Conservation (phyloP, 257 asterid genomes). For the Phtheirospermum japonicum region DNA sequence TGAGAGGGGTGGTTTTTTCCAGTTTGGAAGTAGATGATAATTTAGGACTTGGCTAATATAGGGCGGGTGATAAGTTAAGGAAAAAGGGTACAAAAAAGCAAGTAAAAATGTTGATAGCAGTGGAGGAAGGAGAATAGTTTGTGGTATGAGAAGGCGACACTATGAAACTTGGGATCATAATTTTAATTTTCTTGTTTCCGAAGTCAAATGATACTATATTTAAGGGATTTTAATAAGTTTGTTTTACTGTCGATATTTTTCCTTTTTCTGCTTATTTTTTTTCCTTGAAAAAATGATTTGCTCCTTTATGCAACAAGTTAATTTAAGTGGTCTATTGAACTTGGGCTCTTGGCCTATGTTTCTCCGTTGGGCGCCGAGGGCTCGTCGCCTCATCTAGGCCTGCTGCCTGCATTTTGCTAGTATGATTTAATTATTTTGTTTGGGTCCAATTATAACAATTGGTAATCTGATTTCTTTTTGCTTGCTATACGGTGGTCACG, state of each 20-base stretch:
- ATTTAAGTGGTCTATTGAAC: too few species aligned
- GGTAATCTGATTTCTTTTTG: too few species aligned
- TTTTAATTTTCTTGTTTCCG: background rate
- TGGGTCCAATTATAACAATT: too few species aligned
- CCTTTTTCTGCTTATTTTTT: background rate
- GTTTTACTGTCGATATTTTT: too few species aligned
- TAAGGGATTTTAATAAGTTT: background rate
- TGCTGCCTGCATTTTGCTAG: too few species aligned
- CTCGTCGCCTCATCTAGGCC: too few species aligned
- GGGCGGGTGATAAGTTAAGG: background rate
- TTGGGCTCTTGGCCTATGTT: too few species aligned
- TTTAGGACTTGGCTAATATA: background rate
- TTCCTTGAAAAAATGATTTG: background rate
- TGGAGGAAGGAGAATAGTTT: slow-evolving; percentile 18
- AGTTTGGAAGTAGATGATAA: slow-evolving; percentile 8
- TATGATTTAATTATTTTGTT: too few species aligned
- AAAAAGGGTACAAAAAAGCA: background rate
- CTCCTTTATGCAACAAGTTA: background rate
- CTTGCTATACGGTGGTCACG: too few species aligned
- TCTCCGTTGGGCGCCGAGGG: too few species aligned
- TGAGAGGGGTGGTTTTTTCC: slow-evolving; percentile 25
- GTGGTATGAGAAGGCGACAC: slow-evolving; percentile 12
- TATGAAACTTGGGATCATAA: background rate
- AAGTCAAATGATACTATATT: background rate
- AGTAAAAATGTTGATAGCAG: slow-evolving; percentile 20